Conservation (phyloP, 1,139 yeast species). For the Candida freyschussii region DNA sequence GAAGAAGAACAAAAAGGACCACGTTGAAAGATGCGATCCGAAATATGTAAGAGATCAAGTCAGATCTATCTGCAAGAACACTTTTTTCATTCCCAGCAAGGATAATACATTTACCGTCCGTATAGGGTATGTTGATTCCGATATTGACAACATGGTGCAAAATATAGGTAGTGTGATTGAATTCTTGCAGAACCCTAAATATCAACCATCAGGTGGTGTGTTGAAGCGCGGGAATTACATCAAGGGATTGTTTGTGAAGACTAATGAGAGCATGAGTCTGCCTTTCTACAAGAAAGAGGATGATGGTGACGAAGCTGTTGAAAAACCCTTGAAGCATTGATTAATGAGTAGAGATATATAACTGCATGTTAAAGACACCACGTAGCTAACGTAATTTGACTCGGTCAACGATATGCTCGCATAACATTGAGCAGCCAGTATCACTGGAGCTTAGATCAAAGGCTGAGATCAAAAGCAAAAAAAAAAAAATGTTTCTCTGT, state of each 20-base stretch:
- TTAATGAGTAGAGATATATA: no score
- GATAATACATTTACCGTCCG: conserved; percentile 39
- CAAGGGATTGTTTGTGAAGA: conserved; percentile 52
- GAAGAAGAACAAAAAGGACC: conserved; percentile 27
- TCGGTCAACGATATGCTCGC: no score
- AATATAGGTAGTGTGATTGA: conserved; percentile 53
- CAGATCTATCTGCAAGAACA: conserved; percentile 54
- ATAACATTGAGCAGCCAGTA: no score
- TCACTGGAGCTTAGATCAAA: no score
- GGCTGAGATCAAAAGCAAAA: no score
- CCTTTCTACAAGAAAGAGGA: conserved; percentile 32
- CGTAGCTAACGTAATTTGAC: no score
- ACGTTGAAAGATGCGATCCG: conserved; percentile 49
- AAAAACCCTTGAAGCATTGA: no score
- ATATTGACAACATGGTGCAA: conserved; percentile 37
- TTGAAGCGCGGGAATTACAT: conserved; percentile 40
- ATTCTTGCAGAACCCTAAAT: conserved; percentile 44
- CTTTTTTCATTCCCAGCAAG: conserved; percentile 55
- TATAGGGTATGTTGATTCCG: conserved; percentile 50
- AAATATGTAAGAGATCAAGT: conserved; percentile 57
- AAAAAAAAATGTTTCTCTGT: no score
- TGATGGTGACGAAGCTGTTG: not conserved
- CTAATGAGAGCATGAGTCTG: conserved; percentile 59
- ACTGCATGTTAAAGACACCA: no score
- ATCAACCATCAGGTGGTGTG: conserved; percentile 44